Percentiles rank a stretch among this genome's conserved stretches.
Evolutionary conservation across 306 rosid genomes (phyloP).

Genomic region (Hippophae rhamnoides): DNA sequence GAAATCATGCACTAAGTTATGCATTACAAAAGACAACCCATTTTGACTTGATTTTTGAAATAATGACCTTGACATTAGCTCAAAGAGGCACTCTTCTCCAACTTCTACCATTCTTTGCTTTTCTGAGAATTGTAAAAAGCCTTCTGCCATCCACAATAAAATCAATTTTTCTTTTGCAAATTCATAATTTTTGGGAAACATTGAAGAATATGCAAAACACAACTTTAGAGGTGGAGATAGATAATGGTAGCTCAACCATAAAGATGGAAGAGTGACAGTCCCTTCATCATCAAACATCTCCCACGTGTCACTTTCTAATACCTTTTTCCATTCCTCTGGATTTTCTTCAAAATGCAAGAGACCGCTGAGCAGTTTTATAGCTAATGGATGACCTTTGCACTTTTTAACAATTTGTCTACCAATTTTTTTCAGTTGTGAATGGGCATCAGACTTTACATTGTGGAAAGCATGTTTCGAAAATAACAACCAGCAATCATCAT

Average conservation of each 20-base stretch:
- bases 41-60: background rate
- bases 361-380: constrained; percentile 2
- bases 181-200: constrained; percentile 21
- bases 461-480: constrained; percentile 1
- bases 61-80: constrained; percentile 22
- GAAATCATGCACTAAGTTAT: constrained; percentile 2
- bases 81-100: constrained; percentile 21
- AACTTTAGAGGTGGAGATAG: constrained; percentile 14
- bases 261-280: background rate
- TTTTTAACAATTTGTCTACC: constrained; percentile 13
- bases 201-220: constrained; percentile 21
- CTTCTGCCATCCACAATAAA: constrained; percentile 35
- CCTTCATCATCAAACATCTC: background rate
- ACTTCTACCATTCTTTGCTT: background rate
- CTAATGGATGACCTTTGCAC: constrained; percentile 21
- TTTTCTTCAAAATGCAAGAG: background rate
- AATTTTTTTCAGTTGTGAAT: constrained; percentile 1
- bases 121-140: background rate
- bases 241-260: constrained; percentile 12
- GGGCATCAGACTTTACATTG: background rate
- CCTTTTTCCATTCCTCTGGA: background rate
- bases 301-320: background rate
- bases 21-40: background rate
- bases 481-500: constrained; percentile 3
- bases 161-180: constrained; percentile 13